Conservation (phyloP, 495 filamentous ascomycete species). For the Aspergillus steynii region DNA sequence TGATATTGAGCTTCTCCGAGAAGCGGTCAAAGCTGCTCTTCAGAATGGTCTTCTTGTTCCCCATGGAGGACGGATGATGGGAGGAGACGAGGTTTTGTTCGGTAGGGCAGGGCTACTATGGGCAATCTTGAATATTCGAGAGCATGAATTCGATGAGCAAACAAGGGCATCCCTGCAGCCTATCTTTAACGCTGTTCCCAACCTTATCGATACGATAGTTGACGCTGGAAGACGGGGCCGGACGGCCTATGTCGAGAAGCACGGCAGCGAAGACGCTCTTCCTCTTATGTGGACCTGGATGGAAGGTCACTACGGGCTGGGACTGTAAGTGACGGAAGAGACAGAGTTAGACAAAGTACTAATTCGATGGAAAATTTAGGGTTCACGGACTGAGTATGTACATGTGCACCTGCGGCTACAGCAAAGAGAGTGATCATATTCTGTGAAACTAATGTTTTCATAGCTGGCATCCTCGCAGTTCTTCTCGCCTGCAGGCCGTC, state of each 20-base stretch:
- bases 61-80: constrained; percentile 33
- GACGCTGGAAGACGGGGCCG: constrained; percentile 36
- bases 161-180: constrained; percentile 20
- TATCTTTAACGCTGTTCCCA: constrained; percentile 28
- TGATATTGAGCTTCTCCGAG: constrained; percentile 29
- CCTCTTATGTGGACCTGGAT: constrained; percentile 52
- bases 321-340: constrained; percentile 32
- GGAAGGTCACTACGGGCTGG: constrained; percentile 40
- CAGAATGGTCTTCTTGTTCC: constrained; percentile 31
- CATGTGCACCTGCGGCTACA: not conserved
- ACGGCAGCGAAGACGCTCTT: constrained; percentile 35
- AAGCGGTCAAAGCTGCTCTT: constrained; percentile 34
- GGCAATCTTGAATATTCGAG: constrained; percentile 38
- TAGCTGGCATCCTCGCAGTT: constrained; percentile 45
- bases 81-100: constrained; percentile 45
- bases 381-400: constrained; percentile 37
- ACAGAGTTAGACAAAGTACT: not conserved
- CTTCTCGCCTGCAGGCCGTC: constrained; percentile 37
- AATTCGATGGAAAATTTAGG: constrained; percentile 18
- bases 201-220: constrained; percentile 37
- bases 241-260: constrained; percentile 25
- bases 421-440: not conserved
- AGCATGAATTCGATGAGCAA: constrained; percentile 21
- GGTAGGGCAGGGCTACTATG: constrained; percentile 47
- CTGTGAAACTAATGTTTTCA: not conserved